Evolutionary conservation across 306 rosid genomes (phyloP).

Genomic region (Corylus avellana): DNA sequence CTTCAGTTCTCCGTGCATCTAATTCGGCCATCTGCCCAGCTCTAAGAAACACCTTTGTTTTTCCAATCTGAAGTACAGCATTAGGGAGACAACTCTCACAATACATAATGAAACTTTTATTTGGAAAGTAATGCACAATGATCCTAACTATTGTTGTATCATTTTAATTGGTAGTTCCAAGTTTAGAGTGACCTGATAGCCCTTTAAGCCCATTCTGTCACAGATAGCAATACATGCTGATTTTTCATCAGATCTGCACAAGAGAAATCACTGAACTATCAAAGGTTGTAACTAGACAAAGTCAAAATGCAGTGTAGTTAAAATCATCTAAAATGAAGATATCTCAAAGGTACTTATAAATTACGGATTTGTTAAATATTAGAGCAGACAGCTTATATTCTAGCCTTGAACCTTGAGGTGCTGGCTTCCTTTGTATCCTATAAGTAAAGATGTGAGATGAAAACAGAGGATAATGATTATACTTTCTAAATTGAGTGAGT

Average conservation of each 20-base stretch:
- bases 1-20: constrained; percentile 82
- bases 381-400: constrained; percentile 17
- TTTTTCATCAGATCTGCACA: constrained; percentile 78
- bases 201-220: constrained; percentile 78
- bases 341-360: constrained; percentile 4
- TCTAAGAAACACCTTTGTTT: constrained; percentile 80
- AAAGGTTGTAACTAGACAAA: constrained; percentile 3
- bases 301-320: constrained; percentile 14
- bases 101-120: constrained; percentile 12
- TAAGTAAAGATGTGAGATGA: not conserved
- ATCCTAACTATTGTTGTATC: constrained; percentile 11
- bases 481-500: constrained; percentile 11
- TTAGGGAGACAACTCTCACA: constrained; percentile 15
- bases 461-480: not conserved
- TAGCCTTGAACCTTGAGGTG: constrained; percentile 18
- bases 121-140: not conserved
- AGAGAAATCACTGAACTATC: constrained; percentile 25
- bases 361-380: constrained; percentile 2
- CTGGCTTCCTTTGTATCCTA: constrained; percentile 23
- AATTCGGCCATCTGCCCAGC: constrained; percentile 97
- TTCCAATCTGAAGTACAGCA: constrained; percentile 64
- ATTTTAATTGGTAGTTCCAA: constrained; percentile 10
- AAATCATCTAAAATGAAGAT: constrained; percentile 14
- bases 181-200: constrained; percentile 67
- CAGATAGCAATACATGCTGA: constrained; percentile 69